Percentiles rank a stretch among this genome's conserved stretches.
phyloP scores from a whole-genome alignment of 1,139 yeast species.

The Sugiyamaella pinicola region DNA sequence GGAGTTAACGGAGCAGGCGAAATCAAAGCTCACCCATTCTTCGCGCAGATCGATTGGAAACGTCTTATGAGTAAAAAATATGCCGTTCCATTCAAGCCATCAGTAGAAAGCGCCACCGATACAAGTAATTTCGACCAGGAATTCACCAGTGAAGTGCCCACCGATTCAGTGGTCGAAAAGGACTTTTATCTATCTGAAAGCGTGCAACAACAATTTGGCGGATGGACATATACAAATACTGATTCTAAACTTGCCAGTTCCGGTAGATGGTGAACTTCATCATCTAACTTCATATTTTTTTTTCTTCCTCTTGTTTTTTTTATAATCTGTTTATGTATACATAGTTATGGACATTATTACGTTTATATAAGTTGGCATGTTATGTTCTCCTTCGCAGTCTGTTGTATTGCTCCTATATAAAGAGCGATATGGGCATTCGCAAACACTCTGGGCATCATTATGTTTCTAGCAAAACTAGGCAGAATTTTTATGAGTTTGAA shows the following conservation, averaged over 20 bases:
- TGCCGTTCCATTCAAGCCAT: slow-evolving; percentile 94
- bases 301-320: background rate
- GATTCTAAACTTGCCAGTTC: slow-evolving; percentile 34
- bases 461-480: too few relatives aligned
- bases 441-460: too few relatives aligned
- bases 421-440: too few relatives aligned
- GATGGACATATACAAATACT: slow-evolving; percentile 87
- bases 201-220: slow-evolving; percentile 96
- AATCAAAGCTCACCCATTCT: slow-evolving; percentile 83
- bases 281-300: background rate
- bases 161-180: slow-evolving; percentile 94
- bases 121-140: slow-evolving; percentile 93
- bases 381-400: too few relatives aligned
- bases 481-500: too few relatives aligned
- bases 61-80: slow-evolving; percentile 83
- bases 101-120: slow-evolving; percentile 81
- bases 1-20: slow-evolving; percentile 81
- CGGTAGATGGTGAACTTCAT: slow-evolving; percentile 29
- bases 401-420: too few relatives aligned
- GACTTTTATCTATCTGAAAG: slow-evolving; percentile 61
- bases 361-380: slow-evolving; percentile 2
- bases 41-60: slow-evolving; percentile 89
- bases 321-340: slow-evolving; percentile 8
- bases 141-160: slow-evolving; percentile 90
- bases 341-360: slow-evolving; percentile 11